Conservation (phyloP, 495 filamentous ascomycete genomes). For the Cudoniella acicularis region DNA sequence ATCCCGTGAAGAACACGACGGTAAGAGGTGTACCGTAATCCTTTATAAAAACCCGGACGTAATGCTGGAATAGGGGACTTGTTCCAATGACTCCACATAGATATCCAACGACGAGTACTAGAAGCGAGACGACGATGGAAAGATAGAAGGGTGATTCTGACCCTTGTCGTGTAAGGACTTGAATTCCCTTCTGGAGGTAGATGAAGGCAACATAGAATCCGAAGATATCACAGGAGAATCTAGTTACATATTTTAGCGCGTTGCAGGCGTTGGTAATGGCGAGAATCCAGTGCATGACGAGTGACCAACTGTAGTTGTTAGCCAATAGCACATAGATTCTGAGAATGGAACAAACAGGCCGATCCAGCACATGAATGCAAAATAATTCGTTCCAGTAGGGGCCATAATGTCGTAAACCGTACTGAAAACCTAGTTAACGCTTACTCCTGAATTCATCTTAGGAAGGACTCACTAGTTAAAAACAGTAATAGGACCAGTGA, state of each 20-base stretch:
- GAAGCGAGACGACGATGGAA: constrained; percentile 66
- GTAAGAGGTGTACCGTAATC: constrained; percentile 83
- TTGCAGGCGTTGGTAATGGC: constrained; percentile 80
- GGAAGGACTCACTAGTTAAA: constrained; percentile 71
- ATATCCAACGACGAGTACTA: constrained; percentile 71
- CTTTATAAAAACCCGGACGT: constrained; percentile 71
- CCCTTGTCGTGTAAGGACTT: constrained; percentile 65
- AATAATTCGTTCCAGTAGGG: constrained; percentile 66
- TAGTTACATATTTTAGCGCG: constrained; percentile 73
- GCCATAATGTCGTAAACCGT: constrained; percentile 81
- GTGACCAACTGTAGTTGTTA: constrained; percentile 51
- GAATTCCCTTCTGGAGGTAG: constrained; percentile 81
- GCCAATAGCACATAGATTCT: constrained; percentile 27
- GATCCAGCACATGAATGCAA: constrained; percentile 84
- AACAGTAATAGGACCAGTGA: constrained; percentile 85
- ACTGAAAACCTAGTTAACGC: constrained; percentile 13
- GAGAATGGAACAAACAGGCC: constrained; percentile 48
- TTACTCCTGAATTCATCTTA: constrained; percentile 24
- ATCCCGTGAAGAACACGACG: constrained; percentile 84
- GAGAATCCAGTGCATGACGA: constrained; percentile 75
- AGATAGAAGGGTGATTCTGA: constrained; percentile 64
- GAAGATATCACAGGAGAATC: constrained; percentile 84
- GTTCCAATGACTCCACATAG: constrained; percentile 65
- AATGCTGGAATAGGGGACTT: constrained; percentile 66
- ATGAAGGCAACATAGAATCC: constrained; percentile 87